phyloP scores from a whole-genome alignment of 495 filamentous ascomycete species.

The Apodospora peruviana region DNA sequence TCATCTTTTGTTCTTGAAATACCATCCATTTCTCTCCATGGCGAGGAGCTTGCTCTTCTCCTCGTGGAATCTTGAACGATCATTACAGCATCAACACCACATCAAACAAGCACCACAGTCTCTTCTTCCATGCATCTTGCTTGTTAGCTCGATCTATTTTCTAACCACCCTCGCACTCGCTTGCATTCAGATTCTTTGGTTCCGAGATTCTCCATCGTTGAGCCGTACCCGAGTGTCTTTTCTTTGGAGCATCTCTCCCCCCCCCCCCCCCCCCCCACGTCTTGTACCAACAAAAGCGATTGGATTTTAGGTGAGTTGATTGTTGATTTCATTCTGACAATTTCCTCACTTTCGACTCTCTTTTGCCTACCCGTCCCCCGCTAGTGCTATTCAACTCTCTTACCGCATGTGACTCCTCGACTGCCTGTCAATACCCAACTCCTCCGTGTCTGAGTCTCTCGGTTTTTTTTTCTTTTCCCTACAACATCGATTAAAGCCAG shows the following conservation, averaged over 20 bases:
- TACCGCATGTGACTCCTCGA: background rate
- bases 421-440: background rate
- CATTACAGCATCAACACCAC: conserved; percentile 48
- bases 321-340: background rate
- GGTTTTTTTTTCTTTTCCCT: background rate
- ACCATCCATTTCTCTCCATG: too few species aligned
- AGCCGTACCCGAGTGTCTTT: conserved; percentile 18
- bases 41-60: too few species aligned
- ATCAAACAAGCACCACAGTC: conserved; percentile 34
- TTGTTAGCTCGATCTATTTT: conserved; percentile 51
- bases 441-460: background rate
- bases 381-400: too few species aligned
- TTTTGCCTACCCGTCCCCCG: background rate
- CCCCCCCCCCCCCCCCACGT: too few species aligned
- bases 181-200: conserved; percentile 45
- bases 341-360: background rate
- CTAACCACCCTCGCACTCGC: conserved; percentile 42
- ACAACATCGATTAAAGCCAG: background rate
- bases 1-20: too few species aligned
- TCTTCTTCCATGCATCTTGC: conserved; percentile 49
- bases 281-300: conserved; percentile 1
- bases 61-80: conserved; percentile 32
- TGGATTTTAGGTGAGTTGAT: conserved; percentile 26
- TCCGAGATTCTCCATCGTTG: conserved; percentile 30
- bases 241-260: conserved; percentile 12